These are phyloP conservation scores for Trypanosoma melophagium DNA, from an alignment of 208 protist genomes.

Conservation along the genomic window DNA sequence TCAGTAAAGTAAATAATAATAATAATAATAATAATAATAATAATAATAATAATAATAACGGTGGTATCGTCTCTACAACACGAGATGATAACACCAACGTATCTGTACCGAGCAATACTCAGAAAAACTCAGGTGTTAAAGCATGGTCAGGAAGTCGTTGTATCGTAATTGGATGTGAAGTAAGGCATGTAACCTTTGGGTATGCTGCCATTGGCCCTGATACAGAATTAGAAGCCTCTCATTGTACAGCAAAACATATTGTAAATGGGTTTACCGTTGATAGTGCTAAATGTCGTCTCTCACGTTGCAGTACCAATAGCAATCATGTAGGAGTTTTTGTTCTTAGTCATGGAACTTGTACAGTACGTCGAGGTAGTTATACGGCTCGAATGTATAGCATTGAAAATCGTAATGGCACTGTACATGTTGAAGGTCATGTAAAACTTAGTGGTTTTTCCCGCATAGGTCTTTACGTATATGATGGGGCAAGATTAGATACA, in stretches of 20 bases:
- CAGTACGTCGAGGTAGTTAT: slow-evolving; percentile 56
- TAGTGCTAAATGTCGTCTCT: slow-evolving; percentile 44
- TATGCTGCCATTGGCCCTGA: slow-evolving; percentile 68
- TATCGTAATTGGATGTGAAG: slow-evolving; percentile 42
- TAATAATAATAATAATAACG: neutral
- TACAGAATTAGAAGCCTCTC: slow-evolving; percentile 46
- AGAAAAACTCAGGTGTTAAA: slow-evolving; percentile 58
- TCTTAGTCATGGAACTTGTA: slow-evolving; percentile 56
- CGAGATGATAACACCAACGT: neutral
- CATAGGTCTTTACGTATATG: slow-evolving; percentile 59
- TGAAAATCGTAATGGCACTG: slow-evolving; percentile 48
- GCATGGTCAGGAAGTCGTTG: slow-evolving; percentile 65
- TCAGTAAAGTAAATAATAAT: neutral
- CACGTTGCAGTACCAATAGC: slow-evolving; percentile 57
- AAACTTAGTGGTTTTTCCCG: slow-evolving; percentile 64
- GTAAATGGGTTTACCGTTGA: slow-evolving; percentile 76
- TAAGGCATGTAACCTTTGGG: slow-evolving; percentile 60
- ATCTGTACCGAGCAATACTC: neutral
- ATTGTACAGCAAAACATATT: slow-evolving; percentile 57
- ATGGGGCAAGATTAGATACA: slow-evolving; percentile 40
- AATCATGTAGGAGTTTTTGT: slow-evolving; percentile 71
- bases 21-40: slow-evolving; percentile 4
- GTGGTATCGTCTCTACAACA: neutral
- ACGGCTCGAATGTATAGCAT: slow-evolving; percentile 55
- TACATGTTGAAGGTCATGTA: slow-evolving; percentile 64